A percentile compares a stretch with the other conserved stretches of the same genome.
Conservation (phyloP, 78 protist species). For the Bigelowiella natans region DNA sequence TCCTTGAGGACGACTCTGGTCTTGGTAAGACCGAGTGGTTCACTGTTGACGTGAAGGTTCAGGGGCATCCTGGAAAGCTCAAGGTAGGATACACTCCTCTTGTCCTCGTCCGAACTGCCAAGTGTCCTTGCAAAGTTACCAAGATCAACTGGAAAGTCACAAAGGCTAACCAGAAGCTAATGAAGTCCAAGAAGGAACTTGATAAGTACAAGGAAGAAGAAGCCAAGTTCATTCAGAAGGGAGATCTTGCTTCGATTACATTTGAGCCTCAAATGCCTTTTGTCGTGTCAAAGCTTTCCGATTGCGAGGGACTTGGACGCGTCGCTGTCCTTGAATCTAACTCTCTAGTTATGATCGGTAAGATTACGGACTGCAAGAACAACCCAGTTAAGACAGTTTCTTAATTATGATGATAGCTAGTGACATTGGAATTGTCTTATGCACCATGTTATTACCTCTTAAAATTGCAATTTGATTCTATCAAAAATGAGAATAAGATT, state of each 20-base stretch:
- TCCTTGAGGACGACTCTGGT: background rate
- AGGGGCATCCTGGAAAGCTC: conserved; percentile 37
- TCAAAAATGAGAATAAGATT: no score
- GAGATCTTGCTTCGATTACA: background rate
- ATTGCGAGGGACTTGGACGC: conserved; percentile 1
- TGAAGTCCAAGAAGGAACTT: background rate
- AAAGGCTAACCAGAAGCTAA: background rate
- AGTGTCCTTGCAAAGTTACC: conserved; percentile 32
- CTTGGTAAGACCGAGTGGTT: background rate
- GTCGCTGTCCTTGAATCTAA: background rate
- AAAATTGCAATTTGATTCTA: no score
- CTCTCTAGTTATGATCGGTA: conserved; percentile 5
- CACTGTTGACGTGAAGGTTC: background rate
- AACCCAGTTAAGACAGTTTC: no score
- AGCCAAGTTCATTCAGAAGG: background rate
- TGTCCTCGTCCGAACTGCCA: conserved; percentile 43
- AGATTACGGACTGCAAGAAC: no score
- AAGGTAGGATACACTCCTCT: conserved; percentile 44
- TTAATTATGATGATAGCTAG: no score
- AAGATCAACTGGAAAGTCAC: conserved; percentile 30
- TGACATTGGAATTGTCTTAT: no score
- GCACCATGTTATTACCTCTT: no score
- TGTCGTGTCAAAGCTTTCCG: background rate
- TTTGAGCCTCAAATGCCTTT: background rate
- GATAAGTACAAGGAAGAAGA: background rate